Percentiles rank a stretch among this genome's conserved stretches.
These are phyloP conservation scores for Aspergillus aculeatus DNA, from an alignment of 2,329 filamentous ascomycete species.

Conservation along the genomic window DNA sequence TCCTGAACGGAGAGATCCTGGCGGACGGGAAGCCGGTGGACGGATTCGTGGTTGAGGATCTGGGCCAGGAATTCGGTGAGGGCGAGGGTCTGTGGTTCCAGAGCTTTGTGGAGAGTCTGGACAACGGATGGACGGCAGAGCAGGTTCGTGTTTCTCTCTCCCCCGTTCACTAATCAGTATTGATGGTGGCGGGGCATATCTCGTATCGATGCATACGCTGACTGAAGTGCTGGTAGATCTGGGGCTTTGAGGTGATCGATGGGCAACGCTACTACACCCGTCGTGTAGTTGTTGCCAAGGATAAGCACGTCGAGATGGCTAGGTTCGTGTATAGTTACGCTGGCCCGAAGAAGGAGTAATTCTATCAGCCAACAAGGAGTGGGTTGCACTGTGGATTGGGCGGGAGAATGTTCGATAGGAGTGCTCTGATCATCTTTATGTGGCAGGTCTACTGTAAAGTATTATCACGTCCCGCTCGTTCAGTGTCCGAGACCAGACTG, in stretches of 20 bases:
- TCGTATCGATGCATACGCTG: background rate
- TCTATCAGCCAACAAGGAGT: background rate
- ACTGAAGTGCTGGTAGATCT: conserved; percentile 32
- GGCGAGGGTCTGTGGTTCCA: conserved; percentile 49
- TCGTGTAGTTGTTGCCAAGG: conserved; percentile 43
- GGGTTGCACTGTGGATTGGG: background rate
- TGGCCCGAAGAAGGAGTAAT: conserved; percentile 4
- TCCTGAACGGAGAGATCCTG: conserved; percentile 42
- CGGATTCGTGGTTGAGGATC: conserved; percentile 59
- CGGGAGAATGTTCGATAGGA: background rate
- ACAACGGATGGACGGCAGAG: conserved; percentile 54
- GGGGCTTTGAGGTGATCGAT: conserved; percentile 47
- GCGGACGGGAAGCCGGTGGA: conserved; percentile 57
- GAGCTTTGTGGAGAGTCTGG: conserved; percentile 50
- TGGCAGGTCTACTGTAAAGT: background rate
- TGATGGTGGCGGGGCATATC: background rate
- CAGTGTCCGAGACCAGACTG: background rate
- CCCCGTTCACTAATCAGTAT: background rate
- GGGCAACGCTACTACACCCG: conserved; percentile 44
- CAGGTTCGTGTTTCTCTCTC: conserved; percentile 41
- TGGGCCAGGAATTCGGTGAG: conserved; percentile 44
- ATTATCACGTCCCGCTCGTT: background rate
- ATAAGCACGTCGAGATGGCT: conserved; percentile 34
- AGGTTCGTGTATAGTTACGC: conserved; percentile 45
- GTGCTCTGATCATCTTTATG: background rate